Base-by-base conservation (phyloP, 176 grass and related monocot species). In the Eleusine indica region DNA sequence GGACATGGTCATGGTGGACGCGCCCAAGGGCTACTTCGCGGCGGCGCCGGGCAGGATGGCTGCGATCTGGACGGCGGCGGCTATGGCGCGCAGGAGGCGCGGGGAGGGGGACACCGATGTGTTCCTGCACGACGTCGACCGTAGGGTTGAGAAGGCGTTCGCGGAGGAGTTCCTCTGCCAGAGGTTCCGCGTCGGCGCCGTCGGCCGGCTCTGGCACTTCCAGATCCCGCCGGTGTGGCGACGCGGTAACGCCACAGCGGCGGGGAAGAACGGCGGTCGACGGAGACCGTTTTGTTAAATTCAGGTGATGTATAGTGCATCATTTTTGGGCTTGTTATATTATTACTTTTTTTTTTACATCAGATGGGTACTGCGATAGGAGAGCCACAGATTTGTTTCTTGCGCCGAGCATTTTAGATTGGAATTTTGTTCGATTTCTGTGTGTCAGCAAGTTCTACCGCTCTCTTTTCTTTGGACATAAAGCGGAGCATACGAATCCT, bases 1-100 rank as follows among this genome's bases (percentile, higher is more conserved):
- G 94, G 94, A 97, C 77, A 88, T 93, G 84, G 14, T 94, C 48
- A 85, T 97, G 88, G 25, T 97, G 64, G 94, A 97, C 61, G 94
- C 91, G 35, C 94, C 94, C 21, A 94, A 89, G 70, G 92, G 94
- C 3, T 92, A 86, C 82, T 91, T 86, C 69, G 60, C 88, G 0
- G 32, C 90, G 19, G 87, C 92, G 74, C 92, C 92, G 0, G 94
- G 94, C 21, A 81, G 94, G 85, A 97, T 97, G 94, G 92, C 90
- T 15, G 94, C 92, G 48, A 92, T 94, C 17, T 97, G 87, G 80
- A 90, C 92, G 12, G 87, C 86, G 40, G 88, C 80, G 1, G 80
- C 86, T 40, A 78, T 97, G 77, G 94, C 82, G 17, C 81, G 89
- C 35, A 66, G 53, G 66, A 77, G 90, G 38, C 78, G 66, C 16